Conservation (phyloP, 257 asterid genomes). For the Gardenia jasminoides region DNA sequence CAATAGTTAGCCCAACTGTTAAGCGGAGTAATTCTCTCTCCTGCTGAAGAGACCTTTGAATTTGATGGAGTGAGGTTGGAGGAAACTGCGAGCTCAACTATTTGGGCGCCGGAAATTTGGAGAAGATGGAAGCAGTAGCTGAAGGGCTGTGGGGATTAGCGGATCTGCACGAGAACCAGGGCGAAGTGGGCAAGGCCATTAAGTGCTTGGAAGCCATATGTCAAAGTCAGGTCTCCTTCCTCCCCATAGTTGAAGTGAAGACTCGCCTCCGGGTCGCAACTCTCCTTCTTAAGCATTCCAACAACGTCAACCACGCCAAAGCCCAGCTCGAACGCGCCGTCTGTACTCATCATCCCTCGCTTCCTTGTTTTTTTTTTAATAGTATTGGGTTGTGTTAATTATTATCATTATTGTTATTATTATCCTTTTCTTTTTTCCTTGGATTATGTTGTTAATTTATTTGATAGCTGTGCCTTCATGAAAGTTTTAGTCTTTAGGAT, state of each 20-base stretch:
- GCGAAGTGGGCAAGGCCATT: conserved; percentile 75
- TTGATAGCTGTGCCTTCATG: neutral
- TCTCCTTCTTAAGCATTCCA: conserved; percentile 82
- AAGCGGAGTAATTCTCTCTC: no score
- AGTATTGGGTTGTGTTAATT: neutral
- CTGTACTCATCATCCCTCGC: conserved; percentile 11
- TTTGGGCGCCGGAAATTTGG: no score
- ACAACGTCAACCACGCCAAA: conserved; percentile 89
- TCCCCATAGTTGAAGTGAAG: conserved; percentile 82
- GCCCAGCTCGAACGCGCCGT: conserved; percentile 91
- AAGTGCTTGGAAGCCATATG: conserved; percentile 95
- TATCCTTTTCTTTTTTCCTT: neutral
- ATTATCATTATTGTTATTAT: neutral
- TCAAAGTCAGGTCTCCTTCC: conserved; percentile 77
- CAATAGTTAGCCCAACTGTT: no score
- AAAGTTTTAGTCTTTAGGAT: neutral
- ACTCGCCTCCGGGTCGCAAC: conserved; percentile 89
- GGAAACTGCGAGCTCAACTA: neutral
- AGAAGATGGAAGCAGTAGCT: conserved; percentile 80
- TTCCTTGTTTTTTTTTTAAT: neutral
- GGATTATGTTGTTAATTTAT: neutral
- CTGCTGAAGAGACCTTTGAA: no score
- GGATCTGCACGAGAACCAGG: conserved; percentile 77
- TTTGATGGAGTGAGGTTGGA: neutral
- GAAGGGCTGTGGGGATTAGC: conserved; percentile 96